These are phyloP conservation scores for Metschnikowia borealis DNA, from an alignment of 805 yeast species.

Conservation along the genomic window DNA sequence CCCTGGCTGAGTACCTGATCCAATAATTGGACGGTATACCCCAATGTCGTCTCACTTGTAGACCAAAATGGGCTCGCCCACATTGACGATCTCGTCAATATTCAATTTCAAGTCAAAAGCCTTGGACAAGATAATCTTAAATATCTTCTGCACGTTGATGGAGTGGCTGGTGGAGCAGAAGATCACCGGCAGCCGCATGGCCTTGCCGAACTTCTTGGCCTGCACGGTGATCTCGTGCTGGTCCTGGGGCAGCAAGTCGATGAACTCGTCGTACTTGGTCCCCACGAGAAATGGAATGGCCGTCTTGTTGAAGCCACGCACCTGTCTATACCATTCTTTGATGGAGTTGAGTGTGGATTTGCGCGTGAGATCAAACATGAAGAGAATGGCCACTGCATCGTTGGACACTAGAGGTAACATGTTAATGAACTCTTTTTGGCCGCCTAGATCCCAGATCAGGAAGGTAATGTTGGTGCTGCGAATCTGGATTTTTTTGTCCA, in stretches of 20 bases:
- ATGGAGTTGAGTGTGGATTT: constrained; percentile 82
- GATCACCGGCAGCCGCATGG: constrained; percentile 80
- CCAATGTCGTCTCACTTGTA: constrained; percentile 36
- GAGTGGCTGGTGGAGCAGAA: constrained; percentile 92
- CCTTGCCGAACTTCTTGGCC: constrained; percentile 79
- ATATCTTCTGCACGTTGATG: constrained; percentile 88
- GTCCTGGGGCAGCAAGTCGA: constrained; percentile 71
- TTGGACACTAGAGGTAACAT: constrained; percentile 91
- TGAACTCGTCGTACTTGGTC: constrained; percentile 86
- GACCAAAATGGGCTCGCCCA: constrained; percentile 89
- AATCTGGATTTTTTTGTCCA: constrained; percentile 84
- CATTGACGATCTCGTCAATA: constrained; percentile 74
- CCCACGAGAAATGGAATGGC: constrained; percentile 92
- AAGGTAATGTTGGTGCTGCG: constrained; percentile 85
- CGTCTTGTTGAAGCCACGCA: constrained; percentile 81
- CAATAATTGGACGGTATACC: too few relatives aligned
- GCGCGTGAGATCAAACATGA: constrained; percentile 84
- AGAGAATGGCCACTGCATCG: constrained; percentile 87
- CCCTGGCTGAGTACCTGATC: too few relatives aligned
- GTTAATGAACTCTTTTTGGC: constrained; percentile 89
- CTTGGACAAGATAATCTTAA: constrained; percentile 84
- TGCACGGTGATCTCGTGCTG: constrained; percentile 80
- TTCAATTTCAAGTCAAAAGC: constrained; percentile 83
- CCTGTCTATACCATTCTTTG: constrained; percentile 92
- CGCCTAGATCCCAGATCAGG: constrained; percentile 94